Base-by-base conservation (phyloP, 495 filamentous ascomycete genomes). In the Penicillium pulvis region DNA sequence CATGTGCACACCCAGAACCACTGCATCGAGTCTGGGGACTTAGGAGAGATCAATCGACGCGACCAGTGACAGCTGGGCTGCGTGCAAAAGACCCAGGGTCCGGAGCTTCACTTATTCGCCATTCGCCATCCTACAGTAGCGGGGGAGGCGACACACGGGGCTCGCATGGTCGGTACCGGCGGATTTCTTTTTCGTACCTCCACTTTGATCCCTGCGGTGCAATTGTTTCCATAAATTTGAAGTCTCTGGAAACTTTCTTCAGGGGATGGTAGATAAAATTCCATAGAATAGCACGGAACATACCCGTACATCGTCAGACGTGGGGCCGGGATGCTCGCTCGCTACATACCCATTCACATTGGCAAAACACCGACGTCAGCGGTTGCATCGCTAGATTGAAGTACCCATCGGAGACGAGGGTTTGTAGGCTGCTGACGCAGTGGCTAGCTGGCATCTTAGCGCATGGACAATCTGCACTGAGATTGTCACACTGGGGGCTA, bases 41-140 rank as follows among this genome's bases (percentile, higher is more conserved):
- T 23, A 2, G 20, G 12, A 11, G 9, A 20, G 14, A 4, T 14
- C 45, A 47, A 10, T 36, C 0, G 33, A 30, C 16, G 42, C 19
- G 51, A 58, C 55, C 49, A 61, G 46, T 57, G 52, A 54, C 17
- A 54, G 14, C 20, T 23, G 20, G 9, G 9, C 3, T 14, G 10
- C 12, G 33, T 47, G 26, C 24, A 35, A 19, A 7, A 46, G 35
- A 11, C 17, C 23, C n/a, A 36, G 41, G 28, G 23, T 16, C 36
- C 42, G 46, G 53, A 17, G 35, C 14, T 26, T 55, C 33, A 6
- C 7, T 57, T 31, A 59, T 63, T 63, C 49, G 65, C 60, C 60
- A 66, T 61, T 63, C 49, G 65, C 60, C 60, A 66, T 61, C 46
- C 1, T 28, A 23, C 20, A 23, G 20, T 23, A 58, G 66, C 66